Base-by-base conservation (phyloP, 768 basidiomycete species). In the Trametes elegans region DNA sequence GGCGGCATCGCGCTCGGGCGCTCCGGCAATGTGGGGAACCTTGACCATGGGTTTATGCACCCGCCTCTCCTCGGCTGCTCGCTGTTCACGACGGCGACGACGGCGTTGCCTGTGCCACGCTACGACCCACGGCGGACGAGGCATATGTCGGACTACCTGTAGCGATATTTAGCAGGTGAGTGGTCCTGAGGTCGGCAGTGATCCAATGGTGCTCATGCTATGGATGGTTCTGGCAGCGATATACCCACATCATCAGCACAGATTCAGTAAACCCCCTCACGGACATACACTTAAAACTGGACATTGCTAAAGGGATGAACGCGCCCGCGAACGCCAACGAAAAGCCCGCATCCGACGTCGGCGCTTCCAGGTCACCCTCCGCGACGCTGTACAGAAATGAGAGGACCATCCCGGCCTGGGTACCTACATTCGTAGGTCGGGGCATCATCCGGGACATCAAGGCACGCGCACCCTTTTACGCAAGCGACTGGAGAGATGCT, bases 401-500 rank as follows among this genome's bases (percentile, higher is more conserved):
- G 19, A 16, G 26, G 13, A 35, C 43, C 14, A 21, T 35, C 2
- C 45, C 44, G 1, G 14, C 40, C 3, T 53, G 53, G 57, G 13
- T 46, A 13, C 49, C 58, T 2, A 58, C 50, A 10, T 53, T 40
- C 26, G 43, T 66, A 16, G 83, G 82, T 1, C 64, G 74, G 4
- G 93, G 93, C 7, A 90, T 95, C 62, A 55, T 76, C 16, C 71
- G 74, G 32, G 94, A 97, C 70, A 74, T 96, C 13, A 75, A 72
- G 41, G 76, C 87, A 1, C 79, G 94, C 36, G 72, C 76, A 1
- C 92, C 93, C 1, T 94, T 82, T 77, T 98, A 96, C 68, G 54
- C 76, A 29, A 86, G 82, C 50, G 93, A 97, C 72, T 98, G 94
- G 94, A 82, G 75, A 9, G 91, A 95, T 68, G 93, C 89, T 6